These are phyloP conservation scores for Phoenix dactylifera DNA, from an alignment of 176 grass and related monocot genomes.

Conservation along the genomic window DNA sequence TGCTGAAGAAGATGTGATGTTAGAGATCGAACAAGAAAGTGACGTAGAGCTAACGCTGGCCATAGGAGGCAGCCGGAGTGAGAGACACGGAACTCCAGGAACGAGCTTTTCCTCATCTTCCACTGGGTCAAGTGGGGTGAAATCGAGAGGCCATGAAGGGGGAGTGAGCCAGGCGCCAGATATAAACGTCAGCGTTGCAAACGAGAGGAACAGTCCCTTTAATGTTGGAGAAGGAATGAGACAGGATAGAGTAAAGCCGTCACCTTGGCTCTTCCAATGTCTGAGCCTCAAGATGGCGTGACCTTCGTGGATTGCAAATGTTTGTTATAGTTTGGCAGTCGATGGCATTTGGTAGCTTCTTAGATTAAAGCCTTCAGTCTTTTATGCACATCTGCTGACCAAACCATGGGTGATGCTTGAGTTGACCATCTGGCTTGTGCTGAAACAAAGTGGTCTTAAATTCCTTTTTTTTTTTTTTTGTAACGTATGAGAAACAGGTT, in stretches of 20 bases:
- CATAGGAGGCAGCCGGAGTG: conserved; percentile 35
- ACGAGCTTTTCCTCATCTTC: conserved; percentile 62
- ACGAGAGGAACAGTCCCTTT: conserved; percentile 11
- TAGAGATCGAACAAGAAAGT: conserved; percentile 35
- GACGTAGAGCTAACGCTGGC: conserved; percentile 63
- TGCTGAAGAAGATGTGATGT: conserved; percentile 18
- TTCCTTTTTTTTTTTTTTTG: no score
- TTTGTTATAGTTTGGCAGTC: neutral
- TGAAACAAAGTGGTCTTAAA: no score
- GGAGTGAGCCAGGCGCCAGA: conserved; percentile 9
- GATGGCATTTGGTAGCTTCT: neutral
- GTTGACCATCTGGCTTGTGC: no score
- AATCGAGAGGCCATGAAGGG: conserved; percentile 29
- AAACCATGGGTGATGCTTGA: no score
- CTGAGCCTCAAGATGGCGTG: conserved; percentile 43
- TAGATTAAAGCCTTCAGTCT: neutral
- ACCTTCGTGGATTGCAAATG: neutral
- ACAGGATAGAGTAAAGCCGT: conserved; percentile 11
- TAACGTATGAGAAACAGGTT: no score
- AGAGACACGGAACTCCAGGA: conserved; percentile 29
- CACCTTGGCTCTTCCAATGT: conserved; percentile 13
- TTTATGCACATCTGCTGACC: no score
- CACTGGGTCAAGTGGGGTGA: conserved; percentile 43
- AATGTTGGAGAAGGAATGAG: conserved; percentile 3
- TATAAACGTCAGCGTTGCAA: conserved; percentile 13